Percentiles rank a stretch among this genome's conserved stretches.
Conservation (phyloP, 805 yeast species). For the Yamadazyma laniorum region DNA sequence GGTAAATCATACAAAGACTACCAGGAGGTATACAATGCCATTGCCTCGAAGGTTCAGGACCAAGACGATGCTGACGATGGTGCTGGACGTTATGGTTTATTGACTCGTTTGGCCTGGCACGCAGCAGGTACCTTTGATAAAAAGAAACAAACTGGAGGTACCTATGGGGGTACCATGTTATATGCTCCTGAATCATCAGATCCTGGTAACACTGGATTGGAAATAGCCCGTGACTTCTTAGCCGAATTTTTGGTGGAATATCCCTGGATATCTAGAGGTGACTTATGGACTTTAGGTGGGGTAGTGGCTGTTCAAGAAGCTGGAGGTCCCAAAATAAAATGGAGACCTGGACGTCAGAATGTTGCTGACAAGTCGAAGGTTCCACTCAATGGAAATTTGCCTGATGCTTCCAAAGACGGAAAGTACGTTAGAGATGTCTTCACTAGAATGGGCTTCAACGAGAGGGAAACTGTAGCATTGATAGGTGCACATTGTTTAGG, state of each 20-base stretch:
- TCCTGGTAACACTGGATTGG: conserved; percentile 60
- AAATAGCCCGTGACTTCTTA: conserved; percentile 53
- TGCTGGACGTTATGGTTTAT: conserved; percentile 37
- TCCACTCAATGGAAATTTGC: conserved; percentile 70
- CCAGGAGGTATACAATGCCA: conserved; percentile 68
- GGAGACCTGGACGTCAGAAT: conserved; percentile 84
- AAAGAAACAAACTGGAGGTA: conserved; percentile 31
- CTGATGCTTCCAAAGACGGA: conserved; percentile 67
- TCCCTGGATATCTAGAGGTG: conserved; percentile 77
- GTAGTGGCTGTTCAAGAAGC: conserved; percentile 74
- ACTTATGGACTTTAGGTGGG: conserved; percentile 76
- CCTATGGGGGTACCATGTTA: conserved; percentile 39
- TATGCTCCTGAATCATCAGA: conserved; percentile 32
- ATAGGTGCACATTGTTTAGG: conserved; percentile 45
- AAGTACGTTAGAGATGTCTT: conserved; percentile 64
- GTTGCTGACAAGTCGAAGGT: conserved; percentile 45
- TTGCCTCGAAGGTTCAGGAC: conserved; percentile 59
- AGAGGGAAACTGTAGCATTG: conserved; percentile 41
- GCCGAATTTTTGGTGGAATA: conserved; percentile 55
- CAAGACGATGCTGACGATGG: conserved; percentile 34
- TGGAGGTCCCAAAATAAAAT: conserved; percentile 73
- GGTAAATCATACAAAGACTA: conserved; percentile 49
- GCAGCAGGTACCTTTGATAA: conserved; percentile 31
- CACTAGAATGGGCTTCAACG: conserved; percentile 49
- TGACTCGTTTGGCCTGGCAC: conserved; percentile 42